phyloP scores from a whole-genome alignment of 208 protist genomes.

The Herpetomonas samuelpessoai region DNA sequence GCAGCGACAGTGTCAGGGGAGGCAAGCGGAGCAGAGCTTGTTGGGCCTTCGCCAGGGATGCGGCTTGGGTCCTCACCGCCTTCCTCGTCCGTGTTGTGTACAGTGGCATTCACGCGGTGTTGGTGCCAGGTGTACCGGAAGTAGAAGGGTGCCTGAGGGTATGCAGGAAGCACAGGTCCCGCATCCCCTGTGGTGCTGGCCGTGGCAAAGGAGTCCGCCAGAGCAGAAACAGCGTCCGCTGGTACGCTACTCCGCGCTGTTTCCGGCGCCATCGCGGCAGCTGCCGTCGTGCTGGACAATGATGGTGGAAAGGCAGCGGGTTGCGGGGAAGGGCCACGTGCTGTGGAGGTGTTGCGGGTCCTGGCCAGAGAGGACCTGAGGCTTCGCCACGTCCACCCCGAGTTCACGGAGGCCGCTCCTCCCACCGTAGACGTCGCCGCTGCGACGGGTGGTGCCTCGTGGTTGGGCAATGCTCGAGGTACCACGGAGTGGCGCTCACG shows the following conservation, averaged over 20 bases:
- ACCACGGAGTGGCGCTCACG: too few species aligned
- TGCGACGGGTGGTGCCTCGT: neutral
- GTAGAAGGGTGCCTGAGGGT: slow-evolving; percentile 16
- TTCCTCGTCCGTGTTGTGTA: neutral
- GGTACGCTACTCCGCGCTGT: too few species aligned
- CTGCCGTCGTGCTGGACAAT: neutral
- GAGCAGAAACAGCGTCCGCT: neutral
- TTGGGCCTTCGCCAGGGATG: too few species aligned
- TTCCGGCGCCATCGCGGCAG: too few species aligned
- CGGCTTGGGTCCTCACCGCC: neutral
- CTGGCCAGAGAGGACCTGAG: neutral
- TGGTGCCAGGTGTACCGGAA: slow-evolving; percentile 5
- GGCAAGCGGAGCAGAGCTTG: too few species aligned
- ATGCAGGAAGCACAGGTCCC: neutral
- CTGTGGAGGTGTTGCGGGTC: neutral
- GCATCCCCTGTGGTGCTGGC: too few species aligned
- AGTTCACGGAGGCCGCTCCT: too few species aligned
- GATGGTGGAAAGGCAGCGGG: too few species aligned
- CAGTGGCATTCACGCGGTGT: neutral
- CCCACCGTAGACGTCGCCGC: neutral
- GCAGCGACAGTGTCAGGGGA: neutral
- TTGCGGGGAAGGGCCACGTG: too few species aligned
- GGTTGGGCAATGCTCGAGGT: too few species aligned
- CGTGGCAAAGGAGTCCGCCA: neutral
- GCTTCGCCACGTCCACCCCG: neutral